phyloP scores from a whole-genome alignment of 2,329 filamentous ascomycete species.

The Laburnicola sp. region DNA sequence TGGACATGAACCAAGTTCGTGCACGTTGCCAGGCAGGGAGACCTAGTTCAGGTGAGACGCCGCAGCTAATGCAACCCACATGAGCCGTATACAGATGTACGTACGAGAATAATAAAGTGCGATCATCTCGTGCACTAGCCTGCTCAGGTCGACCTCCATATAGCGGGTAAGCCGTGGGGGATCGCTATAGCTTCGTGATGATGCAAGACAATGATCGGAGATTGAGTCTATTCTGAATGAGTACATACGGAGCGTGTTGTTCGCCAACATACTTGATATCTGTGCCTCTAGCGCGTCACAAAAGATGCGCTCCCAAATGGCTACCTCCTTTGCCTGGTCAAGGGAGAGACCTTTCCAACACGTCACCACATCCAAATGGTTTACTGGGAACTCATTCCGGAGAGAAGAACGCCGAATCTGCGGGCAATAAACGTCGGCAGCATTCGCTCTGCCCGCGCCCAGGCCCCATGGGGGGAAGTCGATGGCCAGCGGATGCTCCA shows the following conservation, averaged over 20 bases:
- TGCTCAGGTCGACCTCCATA: slow-evolving; percentile 24
- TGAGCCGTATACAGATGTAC: slow-evolving; percentile 4
- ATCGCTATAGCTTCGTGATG: slow-evolving; percentile 19
- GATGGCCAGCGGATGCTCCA: slow-evolving; percentile 9
- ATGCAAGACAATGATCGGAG: slow-evolving; percentile 12
- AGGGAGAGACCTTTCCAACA: slow-evolving; percentile 42
- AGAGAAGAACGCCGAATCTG: slow-evolving; percentile 26
- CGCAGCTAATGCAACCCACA: background rate
- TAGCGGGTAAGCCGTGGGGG: slow-evolving; percentile 3
- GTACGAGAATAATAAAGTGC: slow-evolving; percentile 19
- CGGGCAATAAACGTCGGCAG: slow-evolving; percentile 26
- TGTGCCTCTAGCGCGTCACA: slow-evolving; percentile 14
- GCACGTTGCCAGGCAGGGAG: background rate
- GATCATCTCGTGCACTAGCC: slow-evolving; percentile 35
- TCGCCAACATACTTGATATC: background rate
- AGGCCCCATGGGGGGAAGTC: slow-evolving; percentile 24
- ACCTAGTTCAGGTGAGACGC: background rate
- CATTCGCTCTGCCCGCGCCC: slow-evolving; percentile 9
- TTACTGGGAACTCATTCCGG: slow-evolving; percentile 9
- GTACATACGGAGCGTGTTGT: background rate
- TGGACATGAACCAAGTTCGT: slow-evolving; percentile 28
- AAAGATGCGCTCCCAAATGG: slow-evolving; percentile 37
- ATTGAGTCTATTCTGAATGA: background rate
- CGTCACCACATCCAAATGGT: slow-evolving; percentile 39
- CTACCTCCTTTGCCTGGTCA: slow-evolving; percentile 34